Evolutionary conservation across 2,329 filamentous ascomycete species (phyloP).

Genomic region (Hansfordia pulvinata): DNA sequence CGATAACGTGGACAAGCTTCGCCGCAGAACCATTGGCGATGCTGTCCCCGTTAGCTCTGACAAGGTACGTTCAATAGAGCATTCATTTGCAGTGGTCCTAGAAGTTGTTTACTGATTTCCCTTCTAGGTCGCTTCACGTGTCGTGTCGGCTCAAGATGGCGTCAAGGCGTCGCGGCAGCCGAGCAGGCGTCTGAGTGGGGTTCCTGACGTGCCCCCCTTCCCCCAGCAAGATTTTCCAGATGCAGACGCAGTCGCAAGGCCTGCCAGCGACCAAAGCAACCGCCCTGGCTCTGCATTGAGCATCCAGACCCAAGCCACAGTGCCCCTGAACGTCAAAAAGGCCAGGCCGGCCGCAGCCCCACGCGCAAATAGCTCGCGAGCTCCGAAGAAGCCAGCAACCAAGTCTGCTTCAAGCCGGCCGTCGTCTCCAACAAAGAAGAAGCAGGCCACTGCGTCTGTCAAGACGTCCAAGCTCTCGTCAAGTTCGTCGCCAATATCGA

Average conservation of each 20-base stretch:
- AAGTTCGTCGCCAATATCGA: constrained; percentile 2
- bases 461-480: constrained; percentile 2
- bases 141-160: constrained; percentile 14
- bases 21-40: constrained; percentile 49
- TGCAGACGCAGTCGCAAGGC: constrained; percentile 14
- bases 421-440: constrained; percentile 4
- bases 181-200: constrained; percentile 34
- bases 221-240: too few relatives aligned
- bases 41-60: constrained; percentile 29
- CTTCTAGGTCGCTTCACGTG: constrained; percentile 21
- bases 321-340: constrained; percentile 41
- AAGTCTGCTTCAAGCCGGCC: constrained; percentile 3
- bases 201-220: constrained; percentile 27
- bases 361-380: constrained; percentile 24
- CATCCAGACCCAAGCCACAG: constrained; percentile 20
- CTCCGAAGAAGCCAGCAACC: constrained; percentile 21
- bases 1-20: constrained; percentile 32
- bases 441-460: constrained; percentile 3
- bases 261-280: constrained; percentile 26
- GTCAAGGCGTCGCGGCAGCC: constrained; percentile 16
- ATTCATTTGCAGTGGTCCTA: too few relatives aligned
- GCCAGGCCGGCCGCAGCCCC: constrained; percentile 32
- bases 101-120: too few relatives aligned
- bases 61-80: constrained; percentile 25
- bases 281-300: constrained; percentile 28